phyloP scores from a whole-genome alignment of 371 early-diverging fungal species.

The Zychaea mexicana region DNA sequence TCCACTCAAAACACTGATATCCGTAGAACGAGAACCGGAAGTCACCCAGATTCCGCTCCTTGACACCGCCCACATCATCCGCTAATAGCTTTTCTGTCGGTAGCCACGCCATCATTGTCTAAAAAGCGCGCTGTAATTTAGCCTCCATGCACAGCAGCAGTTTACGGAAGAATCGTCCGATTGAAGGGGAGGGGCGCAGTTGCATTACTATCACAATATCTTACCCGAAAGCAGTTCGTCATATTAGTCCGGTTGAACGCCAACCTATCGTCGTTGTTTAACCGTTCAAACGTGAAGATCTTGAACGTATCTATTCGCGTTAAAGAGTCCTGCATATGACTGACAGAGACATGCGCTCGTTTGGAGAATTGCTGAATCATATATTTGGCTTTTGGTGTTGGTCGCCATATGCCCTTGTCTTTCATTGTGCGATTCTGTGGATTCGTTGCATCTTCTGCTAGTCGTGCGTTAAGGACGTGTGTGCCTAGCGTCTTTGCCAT shows the following conservation, averaged over 20 bases:
- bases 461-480: conserved; percentile 57
- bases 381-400: conserved; percentile 57
- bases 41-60: conserved; percentile 15
- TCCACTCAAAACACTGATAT: conserved; percentile 58
- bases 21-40: conserved; percentile 39
- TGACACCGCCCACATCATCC: conserved; percentile 50
- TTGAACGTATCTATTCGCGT: conserved; percentile 28
- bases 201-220: too few species aligned
- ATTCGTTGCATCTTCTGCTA: conserved; percentile 55
- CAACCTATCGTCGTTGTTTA: conserved; percentile 36
- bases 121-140: too few species aligned
- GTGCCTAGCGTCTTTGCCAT: conserved; percentile 61
- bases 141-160: neutral
- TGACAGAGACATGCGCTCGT: conserved; percentile 35
- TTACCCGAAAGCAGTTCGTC: conserved; percentile 49
- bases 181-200: too few species aligned
- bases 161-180: too few species aligned
- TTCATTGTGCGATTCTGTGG: conserved; percentile 51
- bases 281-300: conserved; percentile 39
- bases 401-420: conserved; percentile 51
- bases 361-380: conserved; percentile 49
- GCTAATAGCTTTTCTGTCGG: conserved; percentile 34
- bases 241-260: conserved; percentile 50
- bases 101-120: conserved; percentile 57
- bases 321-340: conserved; percentile 28